Evolutionary conservation across 176 grass and related monocot species (phyloP).

Genomic region (Oropetium thomaeum): DNA sequence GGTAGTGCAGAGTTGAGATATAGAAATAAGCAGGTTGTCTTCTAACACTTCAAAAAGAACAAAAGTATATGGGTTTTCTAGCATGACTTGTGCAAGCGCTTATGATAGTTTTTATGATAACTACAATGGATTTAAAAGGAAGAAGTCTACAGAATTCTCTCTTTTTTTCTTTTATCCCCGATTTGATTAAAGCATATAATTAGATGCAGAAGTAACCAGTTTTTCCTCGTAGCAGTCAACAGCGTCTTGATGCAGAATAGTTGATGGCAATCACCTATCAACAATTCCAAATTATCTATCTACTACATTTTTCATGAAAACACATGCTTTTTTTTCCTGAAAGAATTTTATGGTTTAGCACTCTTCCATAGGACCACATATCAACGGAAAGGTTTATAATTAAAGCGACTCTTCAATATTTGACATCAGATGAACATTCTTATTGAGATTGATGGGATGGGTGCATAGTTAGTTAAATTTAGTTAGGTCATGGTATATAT

Average conservation of each 20-base stretch:
- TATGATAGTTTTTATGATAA: background rate
- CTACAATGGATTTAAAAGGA: background rate
- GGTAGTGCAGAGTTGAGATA: background rate
- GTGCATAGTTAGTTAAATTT: background rate
- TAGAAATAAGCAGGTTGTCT: background rate
- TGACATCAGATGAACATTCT: background rate
- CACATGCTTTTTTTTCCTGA: background rate
- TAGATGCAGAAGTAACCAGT: background rate
- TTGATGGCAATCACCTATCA: background rate
- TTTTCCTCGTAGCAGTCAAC: slow-evolving; percentile 6
- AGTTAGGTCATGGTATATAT: background rate
- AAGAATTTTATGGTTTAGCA: background rate
- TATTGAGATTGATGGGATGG: background rate
- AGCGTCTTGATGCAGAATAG: background rate
- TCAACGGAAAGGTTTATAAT: background rate
- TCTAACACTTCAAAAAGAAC: background rate
- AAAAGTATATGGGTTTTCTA: background rate
- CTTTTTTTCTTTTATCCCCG: background rate
- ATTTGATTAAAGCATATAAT: background rate
- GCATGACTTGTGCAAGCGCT: background rate
- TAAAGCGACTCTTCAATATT: background rate
- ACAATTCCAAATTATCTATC: background rate
- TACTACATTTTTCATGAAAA: background rate
- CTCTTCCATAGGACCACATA: no score
- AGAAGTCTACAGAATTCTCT: background rate